A percentile compares a stretch with the other conserved stretches of the same genome.
Evolutionary conservation across 163 green algal genomes (phyloP).

Genomic region (Volvox carteri): DNA sequence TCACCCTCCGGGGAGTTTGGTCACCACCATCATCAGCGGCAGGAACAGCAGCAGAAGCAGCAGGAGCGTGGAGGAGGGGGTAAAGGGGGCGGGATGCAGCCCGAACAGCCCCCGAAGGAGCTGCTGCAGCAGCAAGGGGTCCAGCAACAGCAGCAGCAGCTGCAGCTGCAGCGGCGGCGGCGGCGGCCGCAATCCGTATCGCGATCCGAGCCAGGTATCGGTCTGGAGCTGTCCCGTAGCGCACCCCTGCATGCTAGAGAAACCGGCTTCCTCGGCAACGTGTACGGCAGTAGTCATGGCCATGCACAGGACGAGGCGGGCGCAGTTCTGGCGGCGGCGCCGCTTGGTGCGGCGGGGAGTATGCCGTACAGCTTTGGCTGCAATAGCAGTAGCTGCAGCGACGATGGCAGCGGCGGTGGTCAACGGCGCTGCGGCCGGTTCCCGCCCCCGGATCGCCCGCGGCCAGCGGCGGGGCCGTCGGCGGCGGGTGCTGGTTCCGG

Average conservation of each 20-base stretch:
- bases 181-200: background rate
- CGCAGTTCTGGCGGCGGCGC: no score
- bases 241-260: no score
- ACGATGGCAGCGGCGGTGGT: background rate
- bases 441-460: background rate
- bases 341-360: no score
- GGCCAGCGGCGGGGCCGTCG: background rate
- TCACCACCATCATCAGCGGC: background rate
- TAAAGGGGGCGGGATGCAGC: no score
- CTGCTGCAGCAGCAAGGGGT: background rate
- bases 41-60: background rate
- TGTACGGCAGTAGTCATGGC: no score
- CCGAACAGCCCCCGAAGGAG: background rate
- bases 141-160: slow-evolving; percentile 1
- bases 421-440: background rate
- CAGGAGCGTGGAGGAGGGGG: no score
- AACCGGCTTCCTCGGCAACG: no score
- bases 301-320: no score
- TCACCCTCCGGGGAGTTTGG: background rate
- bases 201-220: background rate
- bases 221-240: background rate
- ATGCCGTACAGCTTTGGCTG: background rate
- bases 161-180: background rate
- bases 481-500: background rate
- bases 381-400: background rate